Evolutionary conservation across 257 asterid genomes (phyloP), one percentile per base, ranked within the genome.

Genomic region (Scutellaria baicalensis): DNA sequence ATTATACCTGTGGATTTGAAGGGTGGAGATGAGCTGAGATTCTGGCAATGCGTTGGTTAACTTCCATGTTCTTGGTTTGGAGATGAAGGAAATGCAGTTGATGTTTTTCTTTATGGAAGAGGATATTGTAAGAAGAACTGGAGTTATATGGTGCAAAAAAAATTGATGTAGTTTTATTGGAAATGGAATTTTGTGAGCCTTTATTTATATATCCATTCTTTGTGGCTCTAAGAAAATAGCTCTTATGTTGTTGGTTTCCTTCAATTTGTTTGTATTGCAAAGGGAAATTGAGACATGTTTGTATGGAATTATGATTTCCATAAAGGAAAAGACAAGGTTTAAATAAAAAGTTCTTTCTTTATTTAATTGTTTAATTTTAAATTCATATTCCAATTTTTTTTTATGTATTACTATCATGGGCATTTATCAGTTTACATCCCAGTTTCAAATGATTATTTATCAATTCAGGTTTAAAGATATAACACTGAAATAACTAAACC

Each of bases 1-100:
- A 27, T 35, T 8, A 14, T 35, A 92, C 96, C 97, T 88, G 97
- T 48, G 79, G 75, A 77, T 76, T 86, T 20, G 82, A 48, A 52
- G 98, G 98, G 13, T 87, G 75, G 52, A 93, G 92, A 77, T 93
- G 98, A 73, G 97, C 97, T 14, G 98, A 81, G 40, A 93, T 75
- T 77, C 87, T 87, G 23, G 97, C 90, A 69, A 93, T 79, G 21
- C 98, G 86, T 44, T 83, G 89, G 77, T 79, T 79, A 54, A 76
- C 78, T 75, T 88, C 97, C 83, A 78, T 74, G 49, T 35, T 68
- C 38, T 13, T 20, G 62, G 9, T 23, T 13, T 12, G 66, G 3
- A 10, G 63, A 11, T 40, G 58, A 47, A 67, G 17, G n/a, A 42
- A 43, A 40, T 4, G 20, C 1, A 3, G 67, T 55, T 73, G 13